A percentile compares a stretch with the other conserved stretches of the same genome.
Evolutionary conservation across 345 rosid genomes (phyloP).

Genomic region (Arabis hirsuta): DNA sequence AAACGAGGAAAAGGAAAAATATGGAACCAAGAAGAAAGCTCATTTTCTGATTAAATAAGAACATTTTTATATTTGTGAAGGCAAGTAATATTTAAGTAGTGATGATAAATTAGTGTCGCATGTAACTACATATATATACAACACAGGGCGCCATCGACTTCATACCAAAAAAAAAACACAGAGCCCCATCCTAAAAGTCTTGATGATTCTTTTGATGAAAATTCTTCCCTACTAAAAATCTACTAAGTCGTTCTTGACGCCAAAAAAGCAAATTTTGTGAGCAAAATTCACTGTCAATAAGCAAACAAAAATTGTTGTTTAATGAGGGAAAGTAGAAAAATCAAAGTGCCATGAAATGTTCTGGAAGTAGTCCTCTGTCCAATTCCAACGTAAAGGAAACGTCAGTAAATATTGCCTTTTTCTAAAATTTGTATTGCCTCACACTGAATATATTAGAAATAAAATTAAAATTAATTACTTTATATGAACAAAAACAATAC

Average conservation of each 20-base stretch:
- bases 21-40: neutral
- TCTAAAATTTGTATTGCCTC: neutral
- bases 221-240: no score
- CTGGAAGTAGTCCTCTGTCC: neutral
- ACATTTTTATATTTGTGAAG: neutral
- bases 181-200: no score
- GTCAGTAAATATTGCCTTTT: neutral
- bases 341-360: neutral
- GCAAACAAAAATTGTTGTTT: no score
- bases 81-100: neutral
- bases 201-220: no score
- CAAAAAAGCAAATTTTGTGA: no score
- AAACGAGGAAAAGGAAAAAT: neutral
- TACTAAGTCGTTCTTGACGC: no score
- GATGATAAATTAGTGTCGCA: constrained; percentile 4
- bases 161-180: no score
- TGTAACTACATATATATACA: neutral
- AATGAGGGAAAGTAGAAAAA: no score
- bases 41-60: neutral
- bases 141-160: neutral
- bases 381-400: constrained; percentile 4
- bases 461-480: neutral
- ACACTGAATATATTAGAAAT: no score
- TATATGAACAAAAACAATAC: neutral
- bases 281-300: no score